A percentile compares a stretch with the other conserved stretches of the same genome.
Conservation (phyloP, 345 rosid genomes). For the Carallia pectinifolia region DNA sequence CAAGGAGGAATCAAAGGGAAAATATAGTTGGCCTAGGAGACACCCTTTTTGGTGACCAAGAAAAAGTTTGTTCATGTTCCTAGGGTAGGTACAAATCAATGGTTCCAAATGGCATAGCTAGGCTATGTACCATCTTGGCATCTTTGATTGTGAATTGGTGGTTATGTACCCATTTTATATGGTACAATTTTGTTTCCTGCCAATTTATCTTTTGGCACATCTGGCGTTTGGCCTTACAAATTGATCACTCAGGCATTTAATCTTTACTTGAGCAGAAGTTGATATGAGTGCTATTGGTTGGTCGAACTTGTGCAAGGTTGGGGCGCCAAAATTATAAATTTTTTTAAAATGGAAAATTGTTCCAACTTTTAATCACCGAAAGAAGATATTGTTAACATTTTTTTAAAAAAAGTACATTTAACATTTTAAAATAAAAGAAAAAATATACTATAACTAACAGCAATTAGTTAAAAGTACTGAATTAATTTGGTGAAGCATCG, state of each 20-base stretch:
- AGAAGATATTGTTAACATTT: no score
- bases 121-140: not conserved
- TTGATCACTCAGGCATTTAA: not conserved
- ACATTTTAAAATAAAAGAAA: no score
- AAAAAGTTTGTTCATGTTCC: not conserved
- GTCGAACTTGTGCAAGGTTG: slow-evolving; percentile 2
- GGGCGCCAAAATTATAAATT: not conserved
- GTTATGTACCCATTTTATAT: not conserved
- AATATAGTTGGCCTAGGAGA: no score
- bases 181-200: slow-evolving; percentile 3
- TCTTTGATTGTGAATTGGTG: not conserved
- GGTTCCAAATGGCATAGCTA: not conserved
- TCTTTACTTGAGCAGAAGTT: not conserved
- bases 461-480: not conserved
- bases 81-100: not conserved
- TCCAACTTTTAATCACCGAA: no score
- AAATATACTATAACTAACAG: no score
- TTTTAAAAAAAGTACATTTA: no score
- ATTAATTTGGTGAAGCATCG: not conserved
- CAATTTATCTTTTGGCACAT: slow-evolving; percentile 4
- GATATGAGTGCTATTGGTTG: not conserved
- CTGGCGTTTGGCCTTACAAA: not conserved
- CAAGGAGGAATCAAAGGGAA: no score
- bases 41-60: no score
- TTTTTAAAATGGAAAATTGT: no score